phyloP scores from a whole-genome alignment of 805 yeast genomes.

The Saccharomyces paradoxus region DNA sequence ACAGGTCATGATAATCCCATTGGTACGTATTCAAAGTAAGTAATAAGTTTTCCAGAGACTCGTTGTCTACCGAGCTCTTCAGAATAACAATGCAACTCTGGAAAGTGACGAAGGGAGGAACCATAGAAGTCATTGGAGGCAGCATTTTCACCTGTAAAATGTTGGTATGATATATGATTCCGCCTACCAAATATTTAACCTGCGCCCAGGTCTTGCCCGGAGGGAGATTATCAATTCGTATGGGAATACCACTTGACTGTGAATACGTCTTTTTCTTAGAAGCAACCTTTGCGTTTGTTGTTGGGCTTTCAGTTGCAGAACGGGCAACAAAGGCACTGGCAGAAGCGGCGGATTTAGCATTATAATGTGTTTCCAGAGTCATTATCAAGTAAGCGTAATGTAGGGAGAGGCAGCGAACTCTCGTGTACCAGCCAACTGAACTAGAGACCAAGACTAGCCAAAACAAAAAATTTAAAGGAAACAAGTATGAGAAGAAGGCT shows the following conservation, averaged over 20 bases:
- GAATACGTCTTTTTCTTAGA: background rate
- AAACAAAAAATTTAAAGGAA: background rate
- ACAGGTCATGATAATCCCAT: slow-evolving; percentile 28
- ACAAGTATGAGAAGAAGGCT: background rate
- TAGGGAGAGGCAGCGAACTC: background rate
- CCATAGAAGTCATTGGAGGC: slow-evolving; percentile 27
- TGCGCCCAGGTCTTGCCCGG: slow-evolving; percentile 31
- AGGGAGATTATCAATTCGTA: slow-evolving; percentile 29
- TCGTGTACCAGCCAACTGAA: background rate
- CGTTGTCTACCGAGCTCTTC: slow-evolving; percentile 12
- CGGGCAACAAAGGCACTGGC: background rate
- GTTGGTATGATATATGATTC: slow-evolving; percentile 26
- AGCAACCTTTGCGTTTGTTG: background rate
- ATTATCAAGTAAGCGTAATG: background rate
- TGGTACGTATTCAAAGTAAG: slow-evolving; percentile 24
- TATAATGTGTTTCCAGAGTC: background rate
- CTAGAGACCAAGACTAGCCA: background rate
- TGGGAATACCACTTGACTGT: background rate
- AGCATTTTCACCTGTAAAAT: slow-evolving; percentile 25
- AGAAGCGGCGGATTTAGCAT: background rate
- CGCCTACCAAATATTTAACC: slow-evolving; percentile 28
- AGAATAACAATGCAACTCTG: slow-evolving; percentile 27
- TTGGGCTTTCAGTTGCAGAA: background rate
- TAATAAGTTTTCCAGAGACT: slow-evolving; percentile 20
- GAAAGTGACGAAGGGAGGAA: slow-evolving; percentile 28